Base-by-base conservation (phyloP, 2,329 filamentous ascomycete genomes). In the Fusarium lateritium region DNA sequence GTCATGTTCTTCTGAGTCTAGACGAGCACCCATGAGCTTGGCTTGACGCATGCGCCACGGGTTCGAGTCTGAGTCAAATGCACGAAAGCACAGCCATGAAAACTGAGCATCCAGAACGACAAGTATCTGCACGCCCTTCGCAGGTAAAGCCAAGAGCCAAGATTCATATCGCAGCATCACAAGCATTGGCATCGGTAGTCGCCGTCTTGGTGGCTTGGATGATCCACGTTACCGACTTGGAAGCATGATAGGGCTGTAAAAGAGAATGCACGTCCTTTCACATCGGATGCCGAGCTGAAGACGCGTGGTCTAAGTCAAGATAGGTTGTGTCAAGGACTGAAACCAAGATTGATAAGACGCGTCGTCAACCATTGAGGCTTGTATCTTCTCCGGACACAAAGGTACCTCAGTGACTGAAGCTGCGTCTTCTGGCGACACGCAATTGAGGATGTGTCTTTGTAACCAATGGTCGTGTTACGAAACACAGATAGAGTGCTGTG, bases 291-390 rank as follows among this genome's bases (percentile, higher is more conserved):
- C 51, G 46, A 65, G 49, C 33, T 19, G 19, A 47, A 19, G 19
- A 43, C 31, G 24, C 17, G n/a, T 26, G 15, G 34, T 50, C n/a
- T 43, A 34, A 44, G 39, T 51, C 39, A 17, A 33, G 17, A 38
- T 28, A 31, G 40, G 44, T 49, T 24, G n/a, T 50, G 47, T 50
- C 43, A 26, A 38, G n/a, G 57, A 21, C 21, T 39, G 36, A 39
- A 45, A 19, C 24, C n/a, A 56, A 28, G 17, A 45, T 69, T 24
- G 31, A 50, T 22, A 22, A 45, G 22, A 52, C 31, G 43, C 62
- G 61, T 63, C 49, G 65, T 69, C 51, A 69, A 61, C 52, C 21
- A 46, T 15, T 28, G 61, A 69, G 56, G 66, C 61, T 62, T 56
- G 44, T 66, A 24, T 44, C 43, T 28, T 33, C n/a, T n/a, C 34